Base-by-base conservation (phyloP, 2,329 filamentous ascomycete species). In the Tolypocladium amazonense region DNA sequence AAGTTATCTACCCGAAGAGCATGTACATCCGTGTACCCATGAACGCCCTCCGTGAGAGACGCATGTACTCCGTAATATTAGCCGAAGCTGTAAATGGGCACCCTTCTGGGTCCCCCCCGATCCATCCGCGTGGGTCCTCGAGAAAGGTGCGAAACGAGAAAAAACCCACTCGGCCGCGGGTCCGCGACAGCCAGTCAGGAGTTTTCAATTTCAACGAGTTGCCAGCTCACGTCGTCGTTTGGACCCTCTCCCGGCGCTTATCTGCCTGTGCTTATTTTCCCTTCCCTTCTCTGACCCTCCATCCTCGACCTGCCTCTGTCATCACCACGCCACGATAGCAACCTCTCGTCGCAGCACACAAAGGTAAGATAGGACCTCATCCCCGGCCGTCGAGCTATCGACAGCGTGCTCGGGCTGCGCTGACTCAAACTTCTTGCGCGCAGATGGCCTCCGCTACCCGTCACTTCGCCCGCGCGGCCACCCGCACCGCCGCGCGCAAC, bases 401-500 rank as follows among this genome's bases (percentile, higher is more conserved):
- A 11, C 41, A 7, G 9, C 47, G 18, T 35, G 2, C 2, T 18
- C 55, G 39, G n/a, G 3, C 35, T 15, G 53, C 58, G 56, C 58
- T 62, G 41, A 59, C 60, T 64, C 25, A 64, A 61, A 25, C 53
- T 41, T 58, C 33, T 20, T 4, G n/a, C 14, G 15, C 35, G 18
- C 58, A 72, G 69, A 74, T 74, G 70, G 71, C 73, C 62, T 75
- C 70, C 65, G 74, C 79, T 64, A 77, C 79, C 65, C 81, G 81
- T 66, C 80, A 81, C 65, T 76, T 84, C 68, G 75, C 79, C 72
- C 82, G 82, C 71, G 77, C 81, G 65, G 79, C 86, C 60, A 77
- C 87, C 70, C 83, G 84, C 69, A 78, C 82, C 67, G 76, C 83
- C 53, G 64, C 69, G 45, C 85, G 82, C 68, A 82, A 78, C 69